Evolutionary conservation across 169 alveolate genomes (phyloP), one percentile per base, ranked within the genome.

Genomic region (Plasmodium cynomolgi): DNA sequence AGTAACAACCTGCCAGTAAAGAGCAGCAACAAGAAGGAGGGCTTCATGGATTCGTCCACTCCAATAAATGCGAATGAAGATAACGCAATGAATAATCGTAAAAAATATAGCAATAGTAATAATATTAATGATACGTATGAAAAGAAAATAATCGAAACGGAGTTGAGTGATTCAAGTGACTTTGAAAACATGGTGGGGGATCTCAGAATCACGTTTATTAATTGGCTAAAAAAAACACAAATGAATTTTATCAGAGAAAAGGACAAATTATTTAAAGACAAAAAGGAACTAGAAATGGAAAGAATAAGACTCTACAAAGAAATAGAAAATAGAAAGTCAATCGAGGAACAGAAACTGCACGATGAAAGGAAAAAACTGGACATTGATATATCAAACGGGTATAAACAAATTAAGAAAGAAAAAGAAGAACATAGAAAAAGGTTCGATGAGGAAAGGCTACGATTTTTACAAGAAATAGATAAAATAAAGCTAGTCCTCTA

Each of bases 111-210:
- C 20, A 80, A 56, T 80, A 17, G 44, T 26, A 90, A 90, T 90
- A 90, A 79, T 88, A 34, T 90, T 17, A 90, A 90, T 80, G 81
- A 90, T 80, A 90, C 58, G 20, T 90, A 90, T 90, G 94, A 90
- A 68, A 90, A 90, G 41, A 79, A 90, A 41, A 80, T 91, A 50
- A 91, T 91, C n/a, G 95, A 91, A 73, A 91, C 83, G 17, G 95
- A 91, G 39, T 73, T 91, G 77, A 91, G 81, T 72, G 95, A 91
- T 81, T 56, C 95, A 2, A 98, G 96, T 34, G 98, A 97, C 73
- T 97, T 97, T 82, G 98, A 97, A 84, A 91, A 83, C 17, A 96
- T 97, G 98, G 98, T 97, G n/a, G 96, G 97, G 68, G 98, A 97
- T 94, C 84, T 97, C 90, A 84, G 98, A 56, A 93, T 98, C 68